phyloP scores from a whole-genome alignment of 2,329 filamentous ascomycete genomes.

The Hypoxylon sp. region DNA sequence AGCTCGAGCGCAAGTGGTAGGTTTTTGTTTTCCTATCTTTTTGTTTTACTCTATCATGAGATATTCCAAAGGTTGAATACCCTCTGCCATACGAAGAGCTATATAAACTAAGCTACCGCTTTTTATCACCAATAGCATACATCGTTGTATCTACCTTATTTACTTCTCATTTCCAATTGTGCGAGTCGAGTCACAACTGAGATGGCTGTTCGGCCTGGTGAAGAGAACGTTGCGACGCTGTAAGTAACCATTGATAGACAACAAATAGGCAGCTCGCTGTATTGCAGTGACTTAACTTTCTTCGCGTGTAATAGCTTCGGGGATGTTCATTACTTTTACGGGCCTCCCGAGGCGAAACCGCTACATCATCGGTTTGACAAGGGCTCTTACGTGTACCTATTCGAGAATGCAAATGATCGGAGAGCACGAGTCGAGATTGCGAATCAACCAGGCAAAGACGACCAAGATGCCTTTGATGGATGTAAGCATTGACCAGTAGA shows the following conservation, averaged over 20 bases:
- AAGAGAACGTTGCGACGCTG: conserved; percentile 62
- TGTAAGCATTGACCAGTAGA: conserved; percentile 62
- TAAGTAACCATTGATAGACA: conserved; percentile 46
- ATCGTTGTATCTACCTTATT: too few relatives aligned
- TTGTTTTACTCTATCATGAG: neutral
- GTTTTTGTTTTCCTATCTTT: conserved; percentile 7
- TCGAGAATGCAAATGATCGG: conserved; percentile 76
- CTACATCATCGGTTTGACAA: conserved; percentile 86
- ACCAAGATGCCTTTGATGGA: conserved; percentile 84
- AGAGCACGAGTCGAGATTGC: conserved; percentile 80
- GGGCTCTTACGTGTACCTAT: conserved; percentile 82
- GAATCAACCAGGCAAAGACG: conserved; percentile 77
- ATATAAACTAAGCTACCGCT: neutral
- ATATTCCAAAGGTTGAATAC: neutral
- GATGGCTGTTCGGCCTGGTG: conserved; percentile 60
- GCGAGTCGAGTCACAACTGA: conserved; percentile 28
- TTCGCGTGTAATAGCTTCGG: conserved; percentile 68
- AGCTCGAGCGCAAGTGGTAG: conserved; percentile 4
- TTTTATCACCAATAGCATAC: too few relatives aligned
- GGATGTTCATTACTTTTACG: conserved; percentile 84
- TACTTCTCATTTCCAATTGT: too few relatives aligned
- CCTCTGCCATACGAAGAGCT: neutral
- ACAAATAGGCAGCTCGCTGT: conserved; percentile 9
- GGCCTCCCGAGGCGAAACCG: conserved; percentile 72
- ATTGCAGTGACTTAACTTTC: conserved; percentile 44